Evolutionary conservation across 805 yeast genomes (phyloP), one percentile per base, ranked within the genome.

Genomic region (Candida easanensis): DNA sequence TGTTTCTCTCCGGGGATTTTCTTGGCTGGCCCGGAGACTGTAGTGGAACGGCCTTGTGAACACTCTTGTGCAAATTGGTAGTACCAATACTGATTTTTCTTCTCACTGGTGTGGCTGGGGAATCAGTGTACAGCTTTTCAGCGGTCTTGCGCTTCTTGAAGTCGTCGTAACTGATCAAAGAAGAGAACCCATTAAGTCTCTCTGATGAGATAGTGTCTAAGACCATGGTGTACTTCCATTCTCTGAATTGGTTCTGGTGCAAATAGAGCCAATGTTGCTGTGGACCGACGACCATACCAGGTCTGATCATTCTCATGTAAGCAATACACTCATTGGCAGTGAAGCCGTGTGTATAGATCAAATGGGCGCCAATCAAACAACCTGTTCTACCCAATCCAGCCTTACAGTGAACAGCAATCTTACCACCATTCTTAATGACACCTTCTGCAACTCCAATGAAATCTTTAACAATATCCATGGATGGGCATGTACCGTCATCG

Each of bases 201-300:
- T 70, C 77, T 45, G 83, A 81, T 2, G 95, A 82, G 23, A 76
- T 63, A 45, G 76, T 75, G 47, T 88, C 88, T 26, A 89, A 60
- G 16, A 81, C 81, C 95, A 86, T 89, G 10, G 97, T 88, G 56
- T 82, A 87, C 63, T 88, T 78, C 98, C 99, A 93, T 57, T 89
- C 97, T 57, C 97, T 76, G 64, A 93, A 93, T 54, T 90, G 97
- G 63, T 88, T 83, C 65, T 93, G 99, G 62, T 93, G 97, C 50
- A 93, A 74, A 60, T 93, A 93, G 46, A 93, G 73, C 99, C 99
- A 93, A 68, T 93, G 99, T 63, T 93, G 99, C 65, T 93, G 99
- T 2, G 99, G 99, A 0, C 99, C 99, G 23, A 93, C 99, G n/a
- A 93, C 97, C 99, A 93, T 93, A 33, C 99, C 99, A 0, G 99